Base-by-base conservation (phyloP, 345 rosid species). In the Dipteronia dyeriana region DNA sequence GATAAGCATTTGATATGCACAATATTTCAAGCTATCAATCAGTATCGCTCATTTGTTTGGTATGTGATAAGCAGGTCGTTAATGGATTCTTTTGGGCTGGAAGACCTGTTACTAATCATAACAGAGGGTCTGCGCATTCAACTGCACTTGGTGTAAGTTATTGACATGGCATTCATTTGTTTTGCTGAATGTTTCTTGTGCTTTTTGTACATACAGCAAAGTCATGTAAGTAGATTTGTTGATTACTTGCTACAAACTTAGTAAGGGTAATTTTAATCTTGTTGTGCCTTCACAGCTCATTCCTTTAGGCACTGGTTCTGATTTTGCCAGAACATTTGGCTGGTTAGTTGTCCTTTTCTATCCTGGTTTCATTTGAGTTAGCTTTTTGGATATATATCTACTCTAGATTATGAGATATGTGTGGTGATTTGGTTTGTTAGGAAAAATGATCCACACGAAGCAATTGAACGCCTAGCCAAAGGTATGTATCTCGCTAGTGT, bases 81-180 rank as follows among this genome's bases (percentile, higher is more conserved):
- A 94, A 96, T 86, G 99, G 99, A 77, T 96, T 96, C 88, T 96
- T 96, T 81, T 90, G 88, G 91, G 97, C 81, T 82, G 94, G 94
- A 63, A 86, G 90, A 75, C 91, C 87, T 66, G 88, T 90, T 74
- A n/a, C 78, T 68, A 78, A 76, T 80, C 84, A 82, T 79, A 85
- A 84, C 31, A 81, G 75, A 23, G 90, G 86, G 72, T 84, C 84
- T 81, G 43, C 78, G 66, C 87, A 74, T 75, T 86, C 93, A 53
- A 88, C 99, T 82, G 98, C 99, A 13, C 91, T 96, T 71, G 97
- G 99, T 79, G 99, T 96, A 86, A 89, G 98, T 86, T 62, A 62
- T 68, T 77, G 12, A 20, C 13, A 9, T 65, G 76, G 26, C 47
- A 78, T 68, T 66, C 64, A 54, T 56, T 31, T 26, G n/a, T 47